Base-by-base conservation (phyloP, 345 rosid genomes). In the Eucalyptus grandis region DNA sequence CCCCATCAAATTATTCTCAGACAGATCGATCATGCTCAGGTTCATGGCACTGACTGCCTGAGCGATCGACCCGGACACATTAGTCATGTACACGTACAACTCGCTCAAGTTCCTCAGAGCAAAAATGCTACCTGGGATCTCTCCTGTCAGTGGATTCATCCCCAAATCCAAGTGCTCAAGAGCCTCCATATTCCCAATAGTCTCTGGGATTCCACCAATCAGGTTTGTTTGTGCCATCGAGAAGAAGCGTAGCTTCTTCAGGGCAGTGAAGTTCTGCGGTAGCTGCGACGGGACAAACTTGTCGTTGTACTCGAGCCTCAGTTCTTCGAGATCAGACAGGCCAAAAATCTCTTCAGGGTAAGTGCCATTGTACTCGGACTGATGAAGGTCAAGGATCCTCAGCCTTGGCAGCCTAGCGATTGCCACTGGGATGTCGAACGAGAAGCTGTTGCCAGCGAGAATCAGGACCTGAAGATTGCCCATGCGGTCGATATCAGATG, bases 351-450 rank as follows among this genome's bases (percentile, higher is more conserved):
- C 51, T 49, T 49, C 7, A 14, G 51, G 51, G 51, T 49, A 49
- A 14, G 17, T 49, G 16, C 51, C 51, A 0, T 49, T 49, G 51
- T 49, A 49, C 16, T 14, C 16, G 1, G 51, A 49, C 51, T 1
- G 16, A 0, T 49, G 0, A 49, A 49, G 3, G 6, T 49, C 0
- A 2, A 49, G 51, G 51, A 49, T 49, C 51, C 51, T 49, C 51
- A 49, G 3, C 51, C 0, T 49, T 3, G 0, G 51, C 51, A 49
- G 17, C 17, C 51, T 49, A 0, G 17, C 1, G 3, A 49, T 49
- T 0, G 51, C 5, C 1, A 0, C 51, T 0, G 51, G 51, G 51
- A 49, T 0, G 7, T 49, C 51, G 7, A 49, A 49, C 0, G 51
- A 49, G 51, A 49, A 49, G 51, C 17, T 49, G 51, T 49, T 49